Conservation (phyloP, 352 stramenopile species). For the Globisporangium perplexum region DNA sequence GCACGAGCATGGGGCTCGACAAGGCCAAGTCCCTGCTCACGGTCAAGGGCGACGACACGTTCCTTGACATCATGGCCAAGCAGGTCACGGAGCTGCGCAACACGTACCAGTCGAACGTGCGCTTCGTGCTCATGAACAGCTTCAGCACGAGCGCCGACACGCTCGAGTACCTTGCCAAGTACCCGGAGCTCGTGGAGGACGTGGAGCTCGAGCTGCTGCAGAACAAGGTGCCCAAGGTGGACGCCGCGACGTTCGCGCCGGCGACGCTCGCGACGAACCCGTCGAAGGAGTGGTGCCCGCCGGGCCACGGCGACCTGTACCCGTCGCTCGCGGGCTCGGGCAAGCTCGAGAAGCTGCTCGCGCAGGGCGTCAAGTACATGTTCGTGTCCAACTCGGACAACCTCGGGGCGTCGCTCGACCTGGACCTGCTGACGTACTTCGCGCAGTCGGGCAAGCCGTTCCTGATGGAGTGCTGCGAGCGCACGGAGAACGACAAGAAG, state of each 20-base stretch:
- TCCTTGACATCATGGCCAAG: slow-evolving; percentile 87
- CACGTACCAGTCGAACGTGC: slow-evolving; percentile 90
- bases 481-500: slow-evolving; percentile 99
- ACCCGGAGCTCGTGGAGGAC: slow-evolving; percentile 89
- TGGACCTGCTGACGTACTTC: slow-evolving; percentile 87
- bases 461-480: slow-evolving; percentile 95
- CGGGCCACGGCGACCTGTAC: slow-evolving; percentile 83
- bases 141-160: slow-evolving; percentile 86
- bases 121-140: slow-evolving; percentile 89
- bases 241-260: slow-evolving; percentile 80
- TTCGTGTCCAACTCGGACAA: slow-evolving; percentile 90
- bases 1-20: slow-evolving; percentile 91
- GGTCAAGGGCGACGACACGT: slow-evolving; percentile 94
- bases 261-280: slow-evolving; percentile 52
- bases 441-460: slow-evolving; percentile 86
- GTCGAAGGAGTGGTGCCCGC: slow-evolving; percentile 85
- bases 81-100: slow-evolving; percentile 93
- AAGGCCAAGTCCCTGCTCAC: slow-evolving; percentile 93
- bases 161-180: slow-evolving; percentile 85
- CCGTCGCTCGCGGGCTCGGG: slow-evolving; percentile 77
- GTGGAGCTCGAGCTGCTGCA: slow-evolving; percentile 97
- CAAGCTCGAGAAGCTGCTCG: slow-evolving; percentile 83
- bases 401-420: slow-evolving; percentile 72
- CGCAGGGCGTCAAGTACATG: slow-evolving; percentile 87
- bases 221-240: slow-evolving; percentile 97